Base-by-base conservation (phyloP, 768 basidiomycete genomes). In the Vararia minispora region DNA sequence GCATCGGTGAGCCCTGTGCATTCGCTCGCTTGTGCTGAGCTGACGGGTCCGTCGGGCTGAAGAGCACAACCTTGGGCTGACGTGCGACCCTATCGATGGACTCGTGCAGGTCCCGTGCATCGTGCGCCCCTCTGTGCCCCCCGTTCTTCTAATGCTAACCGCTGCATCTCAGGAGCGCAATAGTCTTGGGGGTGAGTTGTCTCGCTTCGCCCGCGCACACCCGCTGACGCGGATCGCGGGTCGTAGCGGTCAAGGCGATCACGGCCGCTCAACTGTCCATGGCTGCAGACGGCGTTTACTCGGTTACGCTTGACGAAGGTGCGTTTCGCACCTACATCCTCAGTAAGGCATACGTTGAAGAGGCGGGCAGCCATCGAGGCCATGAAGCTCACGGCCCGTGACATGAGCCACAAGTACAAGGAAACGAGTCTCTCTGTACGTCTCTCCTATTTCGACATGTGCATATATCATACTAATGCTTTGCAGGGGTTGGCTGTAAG, bases 341-440 rank as follows among this genome's bases (percentile, higher is more conserved):
- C n/a, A n/a, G n/a, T n/a, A n/a, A n/a, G n/a, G n/a, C n/a, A n/a
- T n/a, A n/a, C n/a, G n/a, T n/a, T n/a, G n/a, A n/a, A n/a, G n/a
- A n/a, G n/a, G n/a, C n/a, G n/a, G n/a, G n/a, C n/a, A n/a, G 92
- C 91, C 2, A 95, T 97, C 39, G 87, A 89, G 57, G 90, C 91
- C 4, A 94, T 94, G 88, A 69, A 87, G 17, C 55, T 94, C 33
- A 95, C 90, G 5, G 91, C 92, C 20, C 68, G 73, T n/a, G 87
- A 91, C 57, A 94, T 94, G 89, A 89, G 86, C 44, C 73, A 83
- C 48, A 89, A 91, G 58, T 92, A 94, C 57, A 95, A 94, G 56
- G 91, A 97, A 60, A 97, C 91, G 0, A 88, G 84, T 58, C 72
- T 97, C 47, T 88, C 87, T 28, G 89, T 84, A 52, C 47, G 79